Evolutionary conservation across 1,284 basidiomycete species (phyloP).

Genomic region (Ganoderma resinaceum): DNA sequence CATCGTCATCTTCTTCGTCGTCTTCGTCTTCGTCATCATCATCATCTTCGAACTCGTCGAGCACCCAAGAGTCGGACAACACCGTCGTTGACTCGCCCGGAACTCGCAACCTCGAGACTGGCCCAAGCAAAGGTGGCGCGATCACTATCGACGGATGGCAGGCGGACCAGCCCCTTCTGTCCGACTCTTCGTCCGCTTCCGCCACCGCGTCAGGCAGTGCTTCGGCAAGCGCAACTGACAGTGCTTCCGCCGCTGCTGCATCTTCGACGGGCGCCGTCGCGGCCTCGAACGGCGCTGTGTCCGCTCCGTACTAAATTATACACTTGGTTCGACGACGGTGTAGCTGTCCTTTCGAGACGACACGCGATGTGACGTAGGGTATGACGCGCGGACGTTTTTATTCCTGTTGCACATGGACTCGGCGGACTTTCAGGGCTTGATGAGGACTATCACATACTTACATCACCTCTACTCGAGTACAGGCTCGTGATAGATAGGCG

Average conservation of each 20-base stretch:
- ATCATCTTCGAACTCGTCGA: constrained; percentile 14
- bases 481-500: constrained; percentile 27
- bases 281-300: not conserved
- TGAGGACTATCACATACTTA: constrained; percentile 5
- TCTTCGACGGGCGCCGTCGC: not conserved
- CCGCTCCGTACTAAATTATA: constrained; percentile 12
- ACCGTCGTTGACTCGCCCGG: constrained; percentile 33
- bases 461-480: constrained; percentile 5
- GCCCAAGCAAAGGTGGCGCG: constrained; percentile 48
- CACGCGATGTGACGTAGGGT: not conserved
- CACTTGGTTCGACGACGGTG: no score
- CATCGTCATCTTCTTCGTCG: not conserved
- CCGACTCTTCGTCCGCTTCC: constrained; percentile 7
- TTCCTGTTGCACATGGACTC: constrained; percentile 2
- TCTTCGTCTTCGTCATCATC: not conserved
- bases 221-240: not conserved
- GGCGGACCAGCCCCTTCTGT: constrained; percentile 7
- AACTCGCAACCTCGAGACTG: constrained; percentile 49
- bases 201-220: not conserved
- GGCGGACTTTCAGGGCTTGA: not conserved
- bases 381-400: constrained; percentile 1
- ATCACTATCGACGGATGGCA: constrained; percentile 41
- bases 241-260: not conserved
- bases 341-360: no score
- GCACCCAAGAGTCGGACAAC: constrained; percentile 25